Base-by-base conservation (phyloP, 2,329 filamentous ascomycete genomes). In the Cercospora brassicicola region DNA sequence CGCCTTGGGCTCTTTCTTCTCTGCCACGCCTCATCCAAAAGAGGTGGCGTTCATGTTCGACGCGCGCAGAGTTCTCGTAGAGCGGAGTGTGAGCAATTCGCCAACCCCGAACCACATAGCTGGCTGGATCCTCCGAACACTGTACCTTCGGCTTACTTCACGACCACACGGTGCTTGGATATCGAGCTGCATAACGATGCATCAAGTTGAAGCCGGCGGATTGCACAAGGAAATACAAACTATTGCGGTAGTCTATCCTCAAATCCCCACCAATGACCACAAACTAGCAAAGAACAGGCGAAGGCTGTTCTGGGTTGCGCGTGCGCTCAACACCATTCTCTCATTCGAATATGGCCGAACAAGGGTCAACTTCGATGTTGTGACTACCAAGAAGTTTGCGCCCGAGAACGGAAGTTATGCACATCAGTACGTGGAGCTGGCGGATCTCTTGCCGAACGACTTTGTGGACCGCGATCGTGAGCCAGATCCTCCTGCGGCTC, bases 331-430 rank as follows among this genome's bases (percentile, higher is more conserved):
- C 71, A 84, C 83, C 20, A 87, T 86, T 82, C 82, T 84, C 26
- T 88, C 86, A 0, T 88, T 87, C 67, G 86, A 88, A 65, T 83
- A 87, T 63, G 86, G 86, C 1, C 81, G 84, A 0, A 85, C 85
- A 0, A 79, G 84, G 11, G 83, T 87, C 59, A 71, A 80, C 72
- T 81, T 86, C 0, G 82, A 83, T 56, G 82, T 83, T 7, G 81
- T 83, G 3, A 82, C 76, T 2, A 78, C 76, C 15, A 78, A 78
- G 63, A 75, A 75, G 48, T 76, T 76, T 15, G 75, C 75, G 2
- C 59, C 76, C 0, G 76, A 78, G 33, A 72, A 65, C 36, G 73
- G 69, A 30, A 72, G 71, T 20, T 69, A 73, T 59, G 75, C 75
- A 1, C 74, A 78, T 59, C 75, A 77, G 36, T 74, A 77, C 42